Evolutionary conservation across 768 basidiomycete genomes (phyloP), one percentile per base, ranked within the genome.

Genomic region (Lactarius psammicola): DNA sequence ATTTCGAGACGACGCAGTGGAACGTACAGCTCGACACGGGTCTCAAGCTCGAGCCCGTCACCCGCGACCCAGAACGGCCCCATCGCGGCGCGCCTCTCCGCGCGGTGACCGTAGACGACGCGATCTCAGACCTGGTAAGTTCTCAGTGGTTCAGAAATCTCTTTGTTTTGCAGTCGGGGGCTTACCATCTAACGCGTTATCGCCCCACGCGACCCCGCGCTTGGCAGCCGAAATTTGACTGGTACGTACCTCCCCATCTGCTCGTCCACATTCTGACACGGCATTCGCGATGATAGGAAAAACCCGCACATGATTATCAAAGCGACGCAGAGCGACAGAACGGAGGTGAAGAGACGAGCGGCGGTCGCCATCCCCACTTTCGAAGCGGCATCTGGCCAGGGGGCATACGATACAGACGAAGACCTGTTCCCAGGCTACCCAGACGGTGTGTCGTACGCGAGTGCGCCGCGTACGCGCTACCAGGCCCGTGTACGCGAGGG

Each of bases 91-190:
- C 89, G 0, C 91, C 91, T 1, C 73, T 88, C 34, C 77, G 74
- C 26, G 75, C 82, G 18, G 80, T 90, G 4, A 86, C 85, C 0
- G 80, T 91, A 3, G 72, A 82, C 42, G 87, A 88, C 70, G 88
- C 90, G 4, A 86, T 89, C 60, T 76, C 80, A 17, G 90, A 93
- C 72, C 70, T 92, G 76, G 89, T 87, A 75, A 60, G 87, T 78
- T 13, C 9, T 36, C 44, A 66, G n/a, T 26, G 34, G 31, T 31
- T 33, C 11, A 33, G 5, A 42, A n/a, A n/a, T n/a, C n/a, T 9
- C 53, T 15, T n/a, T 46, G 20, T 44, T 23, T 42, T 30, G 26
- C n/a, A n/a, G n/a, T n/a, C n/a, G n/a, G n/a, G n/a, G n/a, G n/a
- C n/a, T n/a, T n/a, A 28, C 26, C 8, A 42, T 10, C 4, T 59